phyloP scores from a whole-genome alignment of 2,329 filamentous ascomycete species.

The Mollisiaceae sp. region DNA sequence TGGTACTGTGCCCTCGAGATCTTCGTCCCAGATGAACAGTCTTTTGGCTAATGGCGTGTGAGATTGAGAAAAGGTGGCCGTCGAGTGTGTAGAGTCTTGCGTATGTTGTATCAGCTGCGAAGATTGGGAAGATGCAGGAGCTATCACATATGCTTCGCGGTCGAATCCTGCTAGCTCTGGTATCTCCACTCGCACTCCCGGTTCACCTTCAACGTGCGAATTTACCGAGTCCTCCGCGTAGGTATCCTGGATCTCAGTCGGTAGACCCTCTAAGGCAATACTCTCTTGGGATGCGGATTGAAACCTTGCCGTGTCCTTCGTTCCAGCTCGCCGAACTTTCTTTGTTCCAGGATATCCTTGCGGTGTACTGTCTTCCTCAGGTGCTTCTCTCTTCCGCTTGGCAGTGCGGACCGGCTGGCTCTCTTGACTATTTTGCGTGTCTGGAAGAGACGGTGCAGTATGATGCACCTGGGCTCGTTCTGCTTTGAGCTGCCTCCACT shows the following conservation, averaged over 20 bases:
- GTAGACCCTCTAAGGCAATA: conserved; percentile 3
- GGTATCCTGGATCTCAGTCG: conserved; percentile 35
- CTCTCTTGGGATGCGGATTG: conserved; percentile 23
- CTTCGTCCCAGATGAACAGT: conserved; percentile 33
- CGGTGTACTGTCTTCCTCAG: neutral
- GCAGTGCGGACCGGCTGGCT: conserved; percentile 29
- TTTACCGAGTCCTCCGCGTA: conserved; percentile 33
- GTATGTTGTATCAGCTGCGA: conserved; percentile 8
- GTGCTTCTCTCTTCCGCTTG: conserved; percentile 27
- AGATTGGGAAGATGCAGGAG: conserved; percentile 25
- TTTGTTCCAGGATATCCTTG: conserved; percentile 9
- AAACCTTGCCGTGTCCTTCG: conserved; percentile 18
- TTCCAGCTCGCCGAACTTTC: conserved; percentile 21
- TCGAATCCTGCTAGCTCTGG: neutral
- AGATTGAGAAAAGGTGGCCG: neutral
- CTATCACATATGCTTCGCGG: conserved; percentile 18
- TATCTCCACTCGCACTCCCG: conserved; percentile 25
- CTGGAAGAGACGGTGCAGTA: neutral
- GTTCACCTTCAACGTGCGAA: neutral
- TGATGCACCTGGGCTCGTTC: neutral
- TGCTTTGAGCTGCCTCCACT: conserved; percentile 18
- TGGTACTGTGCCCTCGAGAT: conserved; percentile 28
- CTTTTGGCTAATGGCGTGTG: conserved; percentile 9
- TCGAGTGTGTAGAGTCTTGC: conserved; percentile 7
- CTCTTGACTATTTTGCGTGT: conserved; percentile 14